phyloP scores from a whole-genome alignment of 2,329 filamentous ascomycete genomes.

The Cordyceps javanica region DNA sequence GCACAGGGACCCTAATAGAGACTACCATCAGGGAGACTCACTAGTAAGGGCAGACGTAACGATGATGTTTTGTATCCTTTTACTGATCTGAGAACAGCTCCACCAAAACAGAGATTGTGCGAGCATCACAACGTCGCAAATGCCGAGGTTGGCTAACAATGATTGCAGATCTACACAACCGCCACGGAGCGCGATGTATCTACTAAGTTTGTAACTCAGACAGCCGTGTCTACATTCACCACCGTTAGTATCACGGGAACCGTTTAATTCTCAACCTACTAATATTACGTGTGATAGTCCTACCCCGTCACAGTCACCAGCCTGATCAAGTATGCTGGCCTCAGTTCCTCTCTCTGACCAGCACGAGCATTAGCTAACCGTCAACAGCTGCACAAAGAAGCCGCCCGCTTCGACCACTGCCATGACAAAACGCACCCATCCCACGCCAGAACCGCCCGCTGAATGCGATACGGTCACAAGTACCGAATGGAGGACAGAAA shows the following conservation, averaged over 20 bases:
- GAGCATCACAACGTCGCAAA: neutral
- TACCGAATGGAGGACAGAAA: slow-evolving; percentile 1
- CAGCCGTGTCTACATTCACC: neutral
- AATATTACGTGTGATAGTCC: slow-evolving; percentile 4
- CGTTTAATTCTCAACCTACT: neutral
- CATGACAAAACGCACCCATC: neutral
- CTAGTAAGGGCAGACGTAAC: neutral
- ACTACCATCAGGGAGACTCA: slow-evolving; percentile 2
- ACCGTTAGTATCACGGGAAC: neutral
- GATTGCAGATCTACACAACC: neutral
- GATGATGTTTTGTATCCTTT: neutral
- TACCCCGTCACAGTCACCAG: slow-evolving; percentile 13
- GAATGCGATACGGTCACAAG: slow-evolving; percentile 11
- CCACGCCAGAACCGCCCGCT: neutral
- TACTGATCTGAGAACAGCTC: neutral
- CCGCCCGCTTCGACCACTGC: neutral
- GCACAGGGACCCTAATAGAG: neutral
- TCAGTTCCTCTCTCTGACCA: neutral
- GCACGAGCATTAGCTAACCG: neutral
- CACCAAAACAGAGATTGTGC: slow-evolving; percentile 1
- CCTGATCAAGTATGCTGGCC: slow-evolving; percentile 12
- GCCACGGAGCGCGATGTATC: slow-evolving; percentile 1
- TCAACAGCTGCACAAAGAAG: slow-evolving; percentile 2
- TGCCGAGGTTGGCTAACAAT: neutral
- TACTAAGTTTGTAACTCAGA: slow-evolving; percentile 1